Percentiles rank a stretch among this genome's conserved stretches.
phyloP scores from a whole-genome alignment of 768 basidiomycete species.

The Nevesoporus exiguus region DNA sequence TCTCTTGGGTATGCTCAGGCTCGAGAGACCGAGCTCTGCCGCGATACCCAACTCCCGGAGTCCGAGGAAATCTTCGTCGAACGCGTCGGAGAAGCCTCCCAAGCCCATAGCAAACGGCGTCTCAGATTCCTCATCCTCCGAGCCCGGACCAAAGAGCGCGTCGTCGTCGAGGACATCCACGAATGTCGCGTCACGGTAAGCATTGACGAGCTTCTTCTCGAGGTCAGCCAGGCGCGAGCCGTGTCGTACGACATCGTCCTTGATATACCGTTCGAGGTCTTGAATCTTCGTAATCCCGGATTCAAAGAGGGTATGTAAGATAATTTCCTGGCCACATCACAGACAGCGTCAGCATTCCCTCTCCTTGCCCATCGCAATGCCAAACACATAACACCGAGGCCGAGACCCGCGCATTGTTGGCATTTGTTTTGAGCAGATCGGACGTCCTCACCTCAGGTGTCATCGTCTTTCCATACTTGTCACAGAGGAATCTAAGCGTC shows the following conservation, averaged over 20 bases:
- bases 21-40: slow-evolving; percentile 75
- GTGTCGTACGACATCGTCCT: slow-evolving; percentile 84
- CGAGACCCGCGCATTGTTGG: not conserved
- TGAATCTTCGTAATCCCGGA: slow-evolving; percentile 75
- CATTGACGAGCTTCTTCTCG: slow-evolving; percentile 81
- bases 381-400: not conserved
- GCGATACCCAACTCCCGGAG: slow-evolving; percentile 86
- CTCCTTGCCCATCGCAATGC: not conserved
- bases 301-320: slow-evolving; percentile 87
- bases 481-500: slow-evolving; percentile 76
- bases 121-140: slow-evolving; percentile 62
- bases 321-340: slow-evolving; percentile 69
- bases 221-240: slow-evolving; percentile 72
- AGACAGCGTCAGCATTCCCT: slow-evolving; percentile 5
- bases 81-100: slow-evolving; percentile 75
- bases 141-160: slow-evolving; percentile 42
- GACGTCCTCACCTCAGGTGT: slow-evolving; percentile 66
- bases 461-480: slow-evolving; percentile 80
- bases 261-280: slow-evolving; percentile 83
- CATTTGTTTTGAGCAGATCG: not conserved
- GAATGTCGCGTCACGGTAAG: slow-evolving; percentile 68
- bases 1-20: slow-evolving; percentile 72
- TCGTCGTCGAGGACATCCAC: slow-evolving; percentile 49
- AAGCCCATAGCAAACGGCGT: slow-evolving; percentile 68
- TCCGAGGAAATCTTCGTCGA: slow-evolving; percentile 93